Conservation (phyloP, 495 filamentous ascomycete genomes). For the Talaromyces adpressus region DNA sequence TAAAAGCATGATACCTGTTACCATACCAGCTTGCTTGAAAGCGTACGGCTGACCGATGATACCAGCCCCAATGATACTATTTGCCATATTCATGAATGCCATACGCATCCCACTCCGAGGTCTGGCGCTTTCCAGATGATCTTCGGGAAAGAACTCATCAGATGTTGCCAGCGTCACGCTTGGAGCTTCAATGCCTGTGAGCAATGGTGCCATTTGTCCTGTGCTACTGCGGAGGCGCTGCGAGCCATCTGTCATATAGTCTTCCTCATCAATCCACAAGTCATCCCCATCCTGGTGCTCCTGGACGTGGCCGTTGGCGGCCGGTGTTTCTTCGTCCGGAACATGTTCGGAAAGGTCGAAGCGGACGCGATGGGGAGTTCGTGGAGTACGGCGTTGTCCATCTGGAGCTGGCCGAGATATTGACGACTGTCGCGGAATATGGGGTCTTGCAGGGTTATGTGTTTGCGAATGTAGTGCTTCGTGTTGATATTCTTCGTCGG, state of each 20-base stretch:
- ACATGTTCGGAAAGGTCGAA: slow-evolving; percentile 62
- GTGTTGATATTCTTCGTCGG: slow-evolving; percentile 2
- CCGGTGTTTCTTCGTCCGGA: slow-evolving; percentile 25
- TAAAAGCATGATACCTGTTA: slow-evolving; percentile 71
- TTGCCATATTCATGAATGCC: slow-evolving; percentile 98
- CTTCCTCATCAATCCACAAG: slow-evolving; percentile 51
- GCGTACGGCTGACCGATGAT: slow-evolving; percentile 98
- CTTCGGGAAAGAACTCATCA: slow-evolving; percentile 52
- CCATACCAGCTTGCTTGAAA: slow-evolving; percentile 79
- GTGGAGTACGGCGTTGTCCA: slow-evolving; percentile 53
- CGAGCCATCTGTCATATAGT: slow-evolving; percentile 34
- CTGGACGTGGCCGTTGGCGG: slow-evolving; percentile 24
- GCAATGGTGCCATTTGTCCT: slow-evolving; percentile 59
- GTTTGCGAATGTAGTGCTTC: slow-evolving; percentile 7
- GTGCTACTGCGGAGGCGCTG: slow-evolving; percentile 15
- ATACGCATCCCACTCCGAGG: slow-evolving; percentile 60
- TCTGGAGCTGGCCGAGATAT: slow-evolving; percentile 33
- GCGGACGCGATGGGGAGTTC: slow-evolving; percentile 79
- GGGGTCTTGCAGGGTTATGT: slow-evolving; percentile 13
- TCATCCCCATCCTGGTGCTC: slow-evolving; percentile 36
- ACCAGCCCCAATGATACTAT: slow-evolving; percentile 94
- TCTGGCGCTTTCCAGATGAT: slow-evolving; percentile 51
- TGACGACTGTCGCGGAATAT: slow-evolving; percentile 34
- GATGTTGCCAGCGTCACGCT: slow-evolving; percentile 71
- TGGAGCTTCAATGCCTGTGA: slow-evolving; percentile 83